Conservation (phyloP, 306 rosid genomes). For the Amphicarpaea edgeworthii region DNA sequence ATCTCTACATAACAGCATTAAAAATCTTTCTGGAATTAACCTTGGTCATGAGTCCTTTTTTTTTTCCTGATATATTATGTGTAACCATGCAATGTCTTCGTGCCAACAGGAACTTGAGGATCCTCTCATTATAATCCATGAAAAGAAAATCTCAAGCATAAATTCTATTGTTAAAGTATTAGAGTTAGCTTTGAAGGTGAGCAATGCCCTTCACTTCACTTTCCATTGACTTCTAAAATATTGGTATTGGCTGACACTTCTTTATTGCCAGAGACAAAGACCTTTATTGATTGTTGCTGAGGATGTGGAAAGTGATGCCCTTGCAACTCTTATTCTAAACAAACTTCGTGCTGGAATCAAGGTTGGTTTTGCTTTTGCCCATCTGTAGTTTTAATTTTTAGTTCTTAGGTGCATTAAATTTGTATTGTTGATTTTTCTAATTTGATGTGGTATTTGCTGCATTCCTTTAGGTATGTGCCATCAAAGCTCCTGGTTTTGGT, state of each 20-base stretch:
- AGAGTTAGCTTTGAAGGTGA: constrained; percentile 94
- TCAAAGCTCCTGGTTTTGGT: constrained; percentile 98
- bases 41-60: not conserved
- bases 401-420: not conserved
- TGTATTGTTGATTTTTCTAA: constrained; percentile 15
- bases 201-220: constrained; percentile 8
- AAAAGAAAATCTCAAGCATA: constrained; percentile 94
- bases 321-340: constrained; percentile 90
- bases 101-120: constrained; percentile 85
- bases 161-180: constrained; percentile 85
- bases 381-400: not conserved
- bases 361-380: constrained; percentile 56
- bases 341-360: constrained; percentile 99
- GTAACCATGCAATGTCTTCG: not conserved
- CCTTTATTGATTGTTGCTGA: constrained; percentile 89
- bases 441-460: constrained; percentile 14
- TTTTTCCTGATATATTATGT: not conserved
- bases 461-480: constrained; percentile 82
- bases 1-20: not conserved
- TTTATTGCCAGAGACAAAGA: constrained; percentile 73
- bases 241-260: constrained; percentile 23
- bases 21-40: not conserved
- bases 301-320: constrained; percentile 95
- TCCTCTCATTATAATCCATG: constrained; percentile 93
- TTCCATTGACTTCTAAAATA: constrained; percentile 30